Conservation (phyloP, 176 grass and related monocot genomes). For the Oropetium thomaeum region DNA sequence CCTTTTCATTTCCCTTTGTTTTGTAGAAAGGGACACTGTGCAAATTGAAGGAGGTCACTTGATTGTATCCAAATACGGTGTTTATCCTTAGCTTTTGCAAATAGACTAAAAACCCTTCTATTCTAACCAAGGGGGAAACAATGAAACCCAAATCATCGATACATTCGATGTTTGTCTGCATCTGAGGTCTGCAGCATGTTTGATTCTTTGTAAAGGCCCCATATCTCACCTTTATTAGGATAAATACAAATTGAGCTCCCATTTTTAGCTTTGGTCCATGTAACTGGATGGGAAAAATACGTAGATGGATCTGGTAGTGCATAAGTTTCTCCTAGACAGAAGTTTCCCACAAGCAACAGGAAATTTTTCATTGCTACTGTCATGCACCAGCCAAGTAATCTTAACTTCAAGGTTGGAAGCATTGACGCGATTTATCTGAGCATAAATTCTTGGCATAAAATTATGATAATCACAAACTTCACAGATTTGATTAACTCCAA, state of each 20-base stretch:
- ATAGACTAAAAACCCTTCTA: slow-evolving; percentile 82
- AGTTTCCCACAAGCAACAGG: slow-evolving; percentile 72
- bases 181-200: slow-evolving; percentile 45
- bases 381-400: slow-evolving; percentile 69
- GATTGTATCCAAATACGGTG: slow-evolving; percentile 35
- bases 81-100: slow-evolving; percentile 39
- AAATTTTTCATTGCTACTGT: slow-evolving; percentile 52
- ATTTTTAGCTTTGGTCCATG: slow-evolving; percentile 55
- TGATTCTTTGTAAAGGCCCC: slow-evolving; percentile 84
- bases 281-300: slow-evolving; percentile 68
- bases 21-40: slow-evolving; percentile 57
- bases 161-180: slow-evolving; percentile 51
- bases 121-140: slow-evolving; percentile 62
- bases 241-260: slow-evolving; percentile 53
- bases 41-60: slow-evolving; percentile 66
- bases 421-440: slow-evolving; percentile 53
- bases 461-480: slow-evolving; percentile 78
- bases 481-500: slow-evolving; percentile 74
- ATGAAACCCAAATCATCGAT: slow-evolving; percentile 28
- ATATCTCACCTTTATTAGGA: slow-evolving; percentile 69
- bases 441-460: slow-evolving; percentile 90
- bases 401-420: slow-evolving; percentile 43
- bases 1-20: slow-evolving; percentile 63
- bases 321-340: slow-evolving; percentile 45
- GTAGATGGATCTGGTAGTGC: slow-evolving; percentile 53